Evolutionary conservation across 352 stramenopile genomes (phyloP).

Genomic region (Blastocystis sp.): DNA sequence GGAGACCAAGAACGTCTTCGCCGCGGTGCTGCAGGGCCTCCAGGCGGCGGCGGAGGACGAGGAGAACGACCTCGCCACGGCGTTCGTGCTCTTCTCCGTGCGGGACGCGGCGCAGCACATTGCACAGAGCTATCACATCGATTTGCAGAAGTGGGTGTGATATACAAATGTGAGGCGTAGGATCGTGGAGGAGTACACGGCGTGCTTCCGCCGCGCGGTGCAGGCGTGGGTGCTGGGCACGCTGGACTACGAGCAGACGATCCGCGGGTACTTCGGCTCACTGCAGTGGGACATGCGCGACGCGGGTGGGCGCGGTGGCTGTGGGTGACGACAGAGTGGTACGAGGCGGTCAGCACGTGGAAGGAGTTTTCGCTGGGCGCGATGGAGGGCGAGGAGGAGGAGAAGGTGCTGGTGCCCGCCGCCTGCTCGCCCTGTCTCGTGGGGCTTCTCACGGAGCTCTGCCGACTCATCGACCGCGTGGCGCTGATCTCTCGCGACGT

Average conservation of each 20-base stretch:
- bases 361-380: background rate
- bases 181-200: background rate
- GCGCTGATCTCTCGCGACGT: background rate
- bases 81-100: background rate
- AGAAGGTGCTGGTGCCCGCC: slow-evolving; percentile 5
- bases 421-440: background rate
- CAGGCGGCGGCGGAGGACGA: background rate
- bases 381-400: slow-evolving; percentile 8
- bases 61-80: background rate
- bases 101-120: background rate
- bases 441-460: background rate
- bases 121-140: background rate
- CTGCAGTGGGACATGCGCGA: slow-evolving; percentile 34
- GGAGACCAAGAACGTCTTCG: slow-evolving; percentile 15
- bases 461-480: background rate
- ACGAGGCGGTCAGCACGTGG: slow-evolving; percentile 17
- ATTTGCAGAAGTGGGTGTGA: background rate
- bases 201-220: background rate
- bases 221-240: background rate
- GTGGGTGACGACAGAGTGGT: background rate
- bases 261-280: background rate
- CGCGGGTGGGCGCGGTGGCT: background rate
- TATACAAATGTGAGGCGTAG: background rate
- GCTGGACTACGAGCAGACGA: background rate
- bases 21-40: background rate